Base-by-base conservation (phyloP, 1,284 basidiomycete species). In the Schizophyllum amplum region DNA sequence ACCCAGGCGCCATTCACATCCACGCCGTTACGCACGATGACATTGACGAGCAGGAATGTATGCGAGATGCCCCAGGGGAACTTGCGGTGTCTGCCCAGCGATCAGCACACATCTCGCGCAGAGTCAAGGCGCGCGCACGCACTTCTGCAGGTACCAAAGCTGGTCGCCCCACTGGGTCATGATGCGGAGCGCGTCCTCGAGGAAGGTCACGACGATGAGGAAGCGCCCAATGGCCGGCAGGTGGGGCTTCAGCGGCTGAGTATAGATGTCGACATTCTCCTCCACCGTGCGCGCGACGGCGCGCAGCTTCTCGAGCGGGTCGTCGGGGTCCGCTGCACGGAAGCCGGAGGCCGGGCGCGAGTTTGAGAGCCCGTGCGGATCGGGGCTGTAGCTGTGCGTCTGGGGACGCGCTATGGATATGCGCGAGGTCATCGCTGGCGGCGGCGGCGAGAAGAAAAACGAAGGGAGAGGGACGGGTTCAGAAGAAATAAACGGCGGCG, bases 41-140 rank as follows among this genome's bases (percentile, higher is more conserved):
- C 90, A 68, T 99, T 99, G 68, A 93, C 67, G 53, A 94, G 68
- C 17, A 99, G 82, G 83, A 99, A 99, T 13, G 92, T 59, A 69
- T 98, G 94, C 47, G 93, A 94, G 62, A 99, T 67, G 51, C 95
- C 94, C 92, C 92, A 93, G 47, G 92, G 94, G 76, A 99, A 97
- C 66, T 87, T 82, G 68, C 97, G 83, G 74, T 98, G 93, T 75
- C 93, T 92, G 66, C 47, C 60, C 54, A 55, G 58, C 46, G 56
- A 53, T 63, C 26, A 59, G 58, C 53, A 54, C 55, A 61, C 52
- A 57, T 46, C 49, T 25, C 55, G 24, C 47, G 20, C 21, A 52
- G 24, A 49, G n/a, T 17, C 24, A 33, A 4, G 20, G 25, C 5
- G n/a, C 33, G 9, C 58, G 59, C 21, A 80, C 87, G 67, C 65